Evolutionary conservation across 2,329 filamentous ascomycete genomes (phyloP).

Genomic region (Fusarium floridanum): DNA sequence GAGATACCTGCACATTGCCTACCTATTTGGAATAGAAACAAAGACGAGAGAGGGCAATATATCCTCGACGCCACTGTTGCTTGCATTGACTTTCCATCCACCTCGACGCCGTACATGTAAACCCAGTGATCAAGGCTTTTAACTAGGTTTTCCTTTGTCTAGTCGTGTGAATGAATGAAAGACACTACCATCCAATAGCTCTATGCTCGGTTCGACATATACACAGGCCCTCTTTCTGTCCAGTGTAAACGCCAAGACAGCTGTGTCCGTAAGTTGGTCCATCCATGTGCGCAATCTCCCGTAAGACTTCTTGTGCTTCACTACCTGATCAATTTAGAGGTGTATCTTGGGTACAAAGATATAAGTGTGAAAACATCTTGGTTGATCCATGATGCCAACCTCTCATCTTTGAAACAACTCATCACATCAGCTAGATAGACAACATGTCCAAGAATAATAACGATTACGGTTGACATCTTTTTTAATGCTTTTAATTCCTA

Average conservation of each 20-base stretch:
- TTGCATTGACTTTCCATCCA: not conserved
- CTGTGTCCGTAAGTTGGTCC: not conserved
- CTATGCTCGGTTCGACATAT: not conserved
- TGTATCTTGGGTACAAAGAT: not conserved
- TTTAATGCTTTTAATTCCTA: conserved; percentile 7
- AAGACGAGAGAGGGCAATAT: conserved; percentile 25
- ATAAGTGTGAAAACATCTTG: not conserved
- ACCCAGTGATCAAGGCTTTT: not conserved
- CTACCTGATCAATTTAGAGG: not conserved
- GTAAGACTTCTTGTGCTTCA: not conserved
- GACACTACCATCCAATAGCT: not conserved
- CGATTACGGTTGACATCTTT: not conserved
- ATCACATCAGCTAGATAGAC: not conserved
- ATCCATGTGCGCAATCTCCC: not conserved
- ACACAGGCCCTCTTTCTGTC: not conserved
- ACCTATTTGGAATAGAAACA: conserved; percentile 18
- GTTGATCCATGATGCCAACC: not conserved
- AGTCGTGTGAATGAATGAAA: not conserved
- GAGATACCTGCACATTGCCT: conserved; percentile 4
- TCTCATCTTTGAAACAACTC: not conserved
- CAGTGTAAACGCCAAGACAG: not conserved
- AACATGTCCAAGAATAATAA: not conserved
- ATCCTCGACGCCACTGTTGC: not conserved
- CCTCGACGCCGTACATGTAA: not conserved
- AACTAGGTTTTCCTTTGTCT: not conserved